Evolutionary conservation across 2,329 filamentous ascomycete species (phyloP), one percentile per base, ranked within the genome.

Genomic region (Penicillium sp.): DNA sequence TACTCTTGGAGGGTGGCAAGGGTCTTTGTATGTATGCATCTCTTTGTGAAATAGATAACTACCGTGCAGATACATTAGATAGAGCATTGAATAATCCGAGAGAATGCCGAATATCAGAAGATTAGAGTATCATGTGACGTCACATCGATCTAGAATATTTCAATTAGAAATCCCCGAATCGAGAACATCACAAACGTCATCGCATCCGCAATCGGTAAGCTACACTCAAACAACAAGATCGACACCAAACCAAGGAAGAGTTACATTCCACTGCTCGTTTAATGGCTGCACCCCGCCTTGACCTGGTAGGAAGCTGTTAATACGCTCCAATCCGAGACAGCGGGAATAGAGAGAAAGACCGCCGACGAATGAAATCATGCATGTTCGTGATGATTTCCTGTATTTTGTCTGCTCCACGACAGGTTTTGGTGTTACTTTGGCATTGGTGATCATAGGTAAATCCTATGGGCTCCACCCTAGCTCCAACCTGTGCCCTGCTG

Each of bases 311-410:
- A 23, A 23, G 20, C 20, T 23, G 20, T 23, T 23, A 23, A 23
- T 23, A 23, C 2, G 3, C 20, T 23, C 20, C 20, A 23, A 35
- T 35, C 7, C 32, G 32, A 28, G 20, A 28, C 2, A 2, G 15
- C 15, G 15, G 15, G 15, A 18, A 18, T 18, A 18, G 15, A 18
- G 15, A 18, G 15, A 18, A 18, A 18, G 3, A 18, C 6, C 5
- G 38, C 2, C 47, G 42, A 18, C 51, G 44, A 51, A 54, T 54
- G 32, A 48, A 24, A n/a, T 25, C 8, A 10, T 2, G 3, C 8
- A 28, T 3, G 49, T 52, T 49, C 46, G 20, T 39, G 49, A 49
- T 38, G 25, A 15, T 39, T 38, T 35, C 28, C 13, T 40, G 33
- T 13, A 15, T 15, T 29, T 10, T 20, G 29, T 27, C 10, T 15